Evolutionary conservation across 23 red algal species (phyloP).

Genomic region (Pyropia yezoensis): DNA sequence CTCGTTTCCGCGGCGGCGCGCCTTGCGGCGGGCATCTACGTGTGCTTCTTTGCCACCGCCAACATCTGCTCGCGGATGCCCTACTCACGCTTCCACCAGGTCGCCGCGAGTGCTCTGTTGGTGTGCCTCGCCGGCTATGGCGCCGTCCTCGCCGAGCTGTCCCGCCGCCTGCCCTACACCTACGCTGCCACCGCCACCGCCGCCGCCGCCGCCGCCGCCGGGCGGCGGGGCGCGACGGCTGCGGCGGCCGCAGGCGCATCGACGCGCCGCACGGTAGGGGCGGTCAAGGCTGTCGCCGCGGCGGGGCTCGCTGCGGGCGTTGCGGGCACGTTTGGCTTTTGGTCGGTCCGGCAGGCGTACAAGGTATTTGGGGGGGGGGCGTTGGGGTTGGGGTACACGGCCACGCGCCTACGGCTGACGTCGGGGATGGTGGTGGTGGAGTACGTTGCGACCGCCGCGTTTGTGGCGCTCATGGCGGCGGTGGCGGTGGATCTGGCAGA

Average conservation of each 20-base stretch:
- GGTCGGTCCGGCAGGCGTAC: conserved; percentile 11
- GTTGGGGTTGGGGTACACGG: background rate
- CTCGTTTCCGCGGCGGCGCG: background rate
- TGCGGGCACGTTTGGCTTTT: background rate
- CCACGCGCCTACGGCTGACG: background rate
- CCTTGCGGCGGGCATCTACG: background rate
- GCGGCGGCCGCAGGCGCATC: background rate
- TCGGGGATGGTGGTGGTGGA: conserved; percentile 9
- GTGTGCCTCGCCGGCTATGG: conserved; percentile 10
- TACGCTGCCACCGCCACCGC: background rate
- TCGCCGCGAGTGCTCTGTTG: conserved; percentile 7
- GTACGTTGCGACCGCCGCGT: conserved; percentile 9
- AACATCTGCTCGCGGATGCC: conserved; percentile 10
- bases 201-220: background rate
- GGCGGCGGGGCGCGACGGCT: background rate
- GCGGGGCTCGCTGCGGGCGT: background rate
- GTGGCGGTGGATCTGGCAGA: conserved; percentile 11
- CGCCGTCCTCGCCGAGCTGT: background rate
- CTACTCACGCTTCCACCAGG: conserved; percentile 11
- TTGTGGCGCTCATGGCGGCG: conserved; percentile 15
- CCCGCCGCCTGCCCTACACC: background rate
- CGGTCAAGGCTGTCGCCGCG: conserved; percentile 1
- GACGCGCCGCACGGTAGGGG: conserved; percentile 1
- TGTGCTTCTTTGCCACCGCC: conserved; percentile 18
- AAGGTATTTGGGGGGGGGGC: conserved; percentile 5